Percentiles rank a stretch among this genome's conserved stretches.
phyloP scores from a whole-genome alignment of 2,329 filamentous ascomycete genomes.

The Coleophoma eucalyptorum region DNA sequence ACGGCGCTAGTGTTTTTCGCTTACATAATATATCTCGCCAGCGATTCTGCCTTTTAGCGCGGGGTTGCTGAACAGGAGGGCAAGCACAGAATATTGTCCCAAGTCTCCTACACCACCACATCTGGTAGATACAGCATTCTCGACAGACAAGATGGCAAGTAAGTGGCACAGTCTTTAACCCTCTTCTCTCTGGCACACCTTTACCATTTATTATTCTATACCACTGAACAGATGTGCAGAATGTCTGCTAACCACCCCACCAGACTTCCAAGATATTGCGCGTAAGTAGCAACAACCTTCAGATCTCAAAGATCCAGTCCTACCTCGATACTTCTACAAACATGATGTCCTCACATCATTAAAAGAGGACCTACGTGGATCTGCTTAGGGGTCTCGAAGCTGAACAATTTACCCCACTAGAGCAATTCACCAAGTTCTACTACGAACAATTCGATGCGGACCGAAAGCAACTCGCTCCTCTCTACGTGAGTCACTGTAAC shows the following conservation, averaged over 20 bases:
- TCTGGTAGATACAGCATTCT: too few species aligned
- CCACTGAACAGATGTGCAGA: too few species aligned
- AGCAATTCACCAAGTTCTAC: constrained; percentile 87
- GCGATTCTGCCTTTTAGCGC: too few species aligned
- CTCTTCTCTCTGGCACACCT: too few species aligned
- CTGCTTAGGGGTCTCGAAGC: background rate
- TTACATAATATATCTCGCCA: too few species aligned
- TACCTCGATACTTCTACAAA: background rate
- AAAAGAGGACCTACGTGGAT: too few species aligned
- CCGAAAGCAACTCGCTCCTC: constrained; percentile 57
- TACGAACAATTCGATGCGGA: constrained; percentile 81
- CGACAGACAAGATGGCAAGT: constrained; percentile 24
- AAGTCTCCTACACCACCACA: background rate
- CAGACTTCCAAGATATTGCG: constrained; percentile 37
- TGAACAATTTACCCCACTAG: constrained; percentile 39
- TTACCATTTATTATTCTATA: too few species aligned
- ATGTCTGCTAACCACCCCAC: constrained; percentile 14
- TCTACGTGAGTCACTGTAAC: constrained; percentile 68
- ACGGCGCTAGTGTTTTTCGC: too few species aligned
- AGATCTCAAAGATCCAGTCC: background rate
- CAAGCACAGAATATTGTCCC: too few species aligned
- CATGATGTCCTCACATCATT: too few species aligned
- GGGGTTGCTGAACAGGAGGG: too few species aligned
- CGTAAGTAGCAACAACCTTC: constrained; percentile 28
- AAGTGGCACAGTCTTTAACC: constrained; percentile 7